Conservation (phyloP, 1,284 basidiomycete genomes). For the Leccinum fallax region DNA sequence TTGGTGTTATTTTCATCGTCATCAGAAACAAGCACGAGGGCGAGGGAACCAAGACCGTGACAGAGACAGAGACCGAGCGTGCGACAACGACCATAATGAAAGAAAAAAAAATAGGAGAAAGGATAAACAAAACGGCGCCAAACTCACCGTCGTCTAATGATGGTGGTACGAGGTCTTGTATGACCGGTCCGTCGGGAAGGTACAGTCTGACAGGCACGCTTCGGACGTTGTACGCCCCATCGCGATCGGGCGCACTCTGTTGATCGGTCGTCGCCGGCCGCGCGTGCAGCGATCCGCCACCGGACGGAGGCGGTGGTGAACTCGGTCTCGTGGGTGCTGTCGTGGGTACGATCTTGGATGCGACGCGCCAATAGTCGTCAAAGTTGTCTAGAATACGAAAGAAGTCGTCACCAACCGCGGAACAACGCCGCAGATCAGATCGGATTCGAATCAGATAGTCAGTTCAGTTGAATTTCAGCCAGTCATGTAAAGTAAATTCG, state of each 20-base stretch:
- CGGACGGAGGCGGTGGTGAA: slow-evolving; percentile 50
- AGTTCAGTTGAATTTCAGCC: neutral
- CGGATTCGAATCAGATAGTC: neutral
- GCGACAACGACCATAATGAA: neutral
- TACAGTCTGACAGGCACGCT: slow-evolving; percentile 90
- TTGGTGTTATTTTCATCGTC: neutral
- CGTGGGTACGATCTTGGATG: slow-evolving; percentile 79
- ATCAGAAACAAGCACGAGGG: neutral
- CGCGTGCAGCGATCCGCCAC: slow-evolving; percentile 57
- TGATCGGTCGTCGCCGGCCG: slow-evolving; percentile 74
- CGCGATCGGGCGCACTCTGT: slow-evolving; percentile 55
- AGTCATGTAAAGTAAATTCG: neutral
- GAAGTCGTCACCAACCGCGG: slow-evolving; percentile 12
- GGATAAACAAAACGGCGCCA: neutral
- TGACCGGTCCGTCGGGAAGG: slow-evolving; percentile 87
- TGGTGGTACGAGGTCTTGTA: slow-evolving; percentile 88
- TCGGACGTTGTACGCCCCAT: slow-evolving; percentile 82
- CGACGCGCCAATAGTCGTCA: slow-evolving; percentile 92
- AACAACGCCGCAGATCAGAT: slow-evolving; percentile 22
- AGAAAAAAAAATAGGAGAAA: neutral
- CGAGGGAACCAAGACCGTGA: neutral
- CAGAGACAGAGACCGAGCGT: neutral
- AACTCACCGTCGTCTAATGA: slow-evolving; percentile 64
- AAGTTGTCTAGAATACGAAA: slow-evolving; percentile 73
- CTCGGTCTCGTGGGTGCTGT: slow-evolving; percentile 55